Conservation (phyloP, 352 stramenopile genomes). For the Blastocystis sp. region DNA sequence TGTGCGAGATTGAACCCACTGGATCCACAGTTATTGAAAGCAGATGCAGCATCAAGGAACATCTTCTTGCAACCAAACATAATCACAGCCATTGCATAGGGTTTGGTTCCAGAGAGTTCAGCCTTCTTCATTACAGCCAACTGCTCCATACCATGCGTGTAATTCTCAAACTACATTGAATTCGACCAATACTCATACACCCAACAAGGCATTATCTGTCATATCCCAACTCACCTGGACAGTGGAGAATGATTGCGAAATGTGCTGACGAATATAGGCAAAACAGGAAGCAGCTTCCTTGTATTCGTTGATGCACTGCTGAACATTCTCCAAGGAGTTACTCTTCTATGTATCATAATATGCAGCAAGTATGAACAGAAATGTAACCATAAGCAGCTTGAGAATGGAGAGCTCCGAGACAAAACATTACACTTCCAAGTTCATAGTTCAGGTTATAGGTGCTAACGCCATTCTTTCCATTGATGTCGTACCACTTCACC, state of each 20-base stretch:
- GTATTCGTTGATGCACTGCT: not conserved
- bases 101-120: constrained; percentile 1
- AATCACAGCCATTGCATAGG: not conserved
- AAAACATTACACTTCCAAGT: not conserved
- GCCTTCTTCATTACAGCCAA: not conserved
- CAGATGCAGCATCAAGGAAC: not conserved
- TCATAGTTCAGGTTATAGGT: constrained; percentile 32
- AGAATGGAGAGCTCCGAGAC: not conserved
- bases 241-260: not conserved
- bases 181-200: not conserved
- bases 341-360: not conserved
- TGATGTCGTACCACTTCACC: not conserved
- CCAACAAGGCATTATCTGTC: not conserved
- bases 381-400: not conserved
- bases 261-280: not conserved
- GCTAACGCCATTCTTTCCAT: not conserved
- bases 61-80: constrained; percentile 21
- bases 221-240: constrained; percentile 26
- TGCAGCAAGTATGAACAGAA: not conserved
- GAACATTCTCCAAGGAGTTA: not conserved
- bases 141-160: not conserved
- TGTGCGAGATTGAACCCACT: not conserved
- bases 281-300: constrained; percentile 11
- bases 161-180: constrained; percentile 19
- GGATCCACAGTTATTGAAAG: not conserved